Base-by-base conservation (phyloP, 2,329 filamentous ascomycete species). In the Ascocoryne sarcoides region DNA sequence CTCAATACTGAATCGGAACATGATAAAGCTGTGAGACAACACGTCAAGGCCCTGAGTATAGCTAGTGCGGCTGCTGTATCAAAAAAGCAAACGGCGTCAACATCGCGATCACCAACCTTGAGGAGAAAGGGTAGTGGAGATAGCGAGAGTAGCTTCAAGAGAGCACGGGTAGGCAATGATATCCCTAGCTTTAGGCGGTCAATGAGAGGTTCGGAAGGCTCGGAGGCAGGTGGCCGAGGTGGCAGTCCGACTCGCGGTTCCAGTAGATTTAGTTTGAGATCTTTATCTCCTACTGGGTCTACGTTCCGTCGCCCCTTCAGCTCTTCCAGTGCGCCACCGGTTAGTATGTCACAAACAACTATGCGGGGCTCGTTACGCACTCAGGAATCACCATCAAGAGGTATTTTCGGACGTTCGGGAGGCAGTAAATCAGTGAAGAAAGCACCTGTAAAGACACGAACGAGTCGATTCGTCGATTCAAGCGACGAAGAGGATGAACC, bases 141-240 rank as follows among this genome's bases (percentile, higher is more conserved):
- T 19, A 86, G 82, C 53, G 80, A 85, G 32, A 94, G 84, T 62
- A 94, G 86, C 58, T 95, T 95, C 65, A 82, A 76, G 55, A 80
- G 85, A 19, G 62, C 67, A 32, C 72, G 74, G 45, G 64, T 65
- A 37, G 57, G 60, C 4, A 62, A 68, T 32, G 61, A 69, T 28
- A 69, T 69, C 0, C 73, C 77, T 39, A 71, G 67, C 1, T 85
- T 94, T 68, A 79, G 80, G 42, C 73, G 69, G 37, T 86, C 84
- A 2, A 84, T 95, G 84, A 74, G 88, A 44, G 64, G 62, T 18
- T 57, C 50, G 31, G 34, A 30, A 10, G 50, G 55, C 7, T 23
- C 31, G 18, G 33, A 63, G 12, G 50, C 57, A 7, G 59, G 61
- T 36, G 50, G 56, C 29, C 39, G 49, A 4, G 36, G 43, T 31